Conservation (phyloP, 169 alveolate species). For the Cyclospora cayetanensis region DNA sequence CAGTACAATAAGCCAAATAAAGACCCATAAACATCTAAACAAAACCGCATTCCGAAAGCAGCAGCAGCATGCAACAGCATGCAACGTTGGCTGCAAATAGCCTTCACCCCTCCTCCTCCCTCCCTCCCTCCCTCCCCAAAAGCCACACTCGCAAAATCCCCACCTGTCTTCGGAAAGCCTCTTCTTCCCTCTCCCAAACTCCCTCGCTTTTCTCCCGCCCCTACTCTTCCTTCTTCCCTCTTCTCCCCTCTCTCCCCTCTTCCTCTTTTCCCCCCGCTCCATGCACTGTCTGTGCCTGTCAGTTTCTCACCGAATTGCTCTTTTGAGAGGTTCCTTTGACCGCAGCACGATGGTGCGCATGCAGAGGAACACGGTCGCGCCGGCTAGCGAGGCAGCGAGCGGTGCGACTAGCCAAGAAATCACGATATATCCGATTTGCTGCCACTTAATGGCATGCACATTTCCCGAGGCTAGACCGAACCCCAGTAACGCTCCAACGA, state of each 20-base stretch:
- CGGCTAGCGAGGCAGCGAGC: conserved; percentile 42
- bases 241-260: neutral
- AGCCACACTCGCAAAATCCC: neutral
- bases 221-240: neutral
- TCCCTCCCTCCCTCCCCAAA: too few relatives aligned
- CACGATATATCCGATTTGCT: conserved; percentile 77
- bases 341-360: conserved; percentile 72
- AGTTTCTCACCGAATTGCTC: conserved; percentile 66
- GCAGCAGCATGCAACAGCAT: neutral
- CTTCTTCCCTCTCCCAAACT: neutral
- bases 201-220: neutral
- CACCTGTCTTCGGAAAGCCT: neutral
- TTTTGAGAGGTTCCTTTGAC: conserved; percentile 69
- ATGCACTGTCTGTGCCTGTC: neutral
- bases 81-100: neutral
- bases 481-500: conserved; percentile 87
- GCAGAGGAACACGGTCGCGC: conserved; percentile 50
- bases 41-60: neutral
- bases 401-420: conserved; percentile 81
- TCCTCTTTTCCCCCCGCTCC: neutral
- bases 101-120: neutral
- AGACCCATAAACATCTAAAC: conserved; percentile 44
- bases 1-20: conserved; percentile 29
- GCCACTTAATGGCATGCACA: conserved; percentile 82
- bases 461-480: conserved; percentile 87